Evolutionary conservation across 23 red algal species (phyloP).

Genomic region (Gracilaria gracilis): DNA sequence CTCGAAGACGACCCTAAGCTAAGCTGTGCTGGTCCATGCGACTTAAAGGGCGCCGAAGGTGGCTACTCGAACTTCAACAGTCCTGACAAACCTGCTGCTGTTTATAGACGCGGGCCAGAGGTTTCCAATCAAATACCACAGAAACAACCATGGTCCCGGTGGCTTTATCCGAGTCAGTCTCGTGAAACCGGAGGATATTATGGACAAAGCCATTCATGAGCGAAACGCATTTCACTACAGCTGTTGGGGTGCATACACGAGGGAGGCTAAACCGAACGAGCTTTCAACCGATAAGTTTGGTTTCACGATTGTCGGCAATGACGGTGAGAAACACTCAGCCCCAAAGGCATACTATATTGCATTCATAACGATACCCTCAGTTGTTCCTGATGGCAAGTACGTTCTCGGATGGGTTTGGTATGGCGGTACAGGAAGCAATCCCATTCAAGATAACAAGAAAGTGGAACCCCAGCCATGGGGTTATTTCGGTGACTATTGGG

Average conservation of each 20-base stretch:
- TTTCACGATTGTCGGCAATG: constrained; percentile 28
- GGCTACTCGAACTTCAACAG: constrained; percentile 38
- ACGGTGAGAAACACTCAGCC: constrained; percentile 27
- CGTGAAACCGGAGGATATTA: constrained; percentile 18
- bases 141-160: constrained; percentile 53
- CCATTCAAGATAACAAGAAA: neutral
- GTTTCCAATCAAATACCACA: neutral
- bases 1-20: neutral
- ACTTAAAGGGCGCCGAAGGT: constrained; percentile 4
- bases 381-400: constrained; percentile 51
- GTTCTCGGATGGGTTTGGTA: constrained; percentile 65
- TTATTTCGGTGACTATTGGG: constrained; percentile 56
- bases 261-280: neutral
- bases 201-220: constrained; percentile 29
- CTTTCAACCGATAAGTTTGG: constrained; percentile 13
- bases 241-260: constrained; percentile 34
- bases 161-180: constrained; percentile 45
- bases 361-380: neutral
- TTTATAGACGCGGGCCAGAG: neutral
- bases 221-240: constrained; percentile 54
- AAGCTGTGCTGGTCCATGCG: constrained; percentile 8
- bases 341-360: constrained; percentile 19
- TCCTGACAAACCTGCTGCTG: constrained; percentile 17
- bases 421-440: constrained; percentile 24
- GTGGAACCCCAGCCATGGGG: neutral